Base-by-base conservation (phyloP, 371 early-diverging fungal genomes). In the Parasitella parasitica region DNA sequence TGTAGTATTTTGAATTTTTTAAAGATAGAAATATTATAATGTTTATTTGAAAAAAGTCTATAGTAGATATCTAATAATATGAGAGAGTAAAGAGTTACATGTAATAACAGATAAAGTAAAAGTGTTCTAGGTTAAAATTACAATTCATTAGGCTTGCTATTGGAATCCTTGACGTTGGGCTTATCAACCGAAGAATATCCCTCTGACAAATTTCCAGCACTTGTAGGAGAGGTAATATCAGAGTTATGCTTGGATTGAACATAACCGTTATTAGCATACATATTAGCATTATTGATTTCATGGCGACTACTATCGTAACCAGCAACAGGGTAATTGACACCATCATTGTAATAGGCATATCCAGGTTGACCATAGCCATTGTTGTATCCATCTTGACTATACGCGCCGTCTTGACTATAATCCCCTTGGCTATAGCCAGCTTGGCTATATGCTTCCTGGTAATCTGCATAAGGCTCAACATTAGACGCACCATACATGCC, bases 281-380 rank as follows among this genome's bases (percentile, higher is more conserved):
- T 57, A 13, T 41, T n/a, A n/a, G n/a, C 20, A 32, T 28, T 13
- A 22, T 8, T 43, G 43, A 43, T 35, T 15, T 57, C 58, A 36
- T 64, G 64, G 28, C 54, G 36, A 15, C 34, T 41, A 22, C 41
- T 63, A 63, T 67, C 64, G 43, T 67, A 67, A 3, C 63, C 67
- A 57, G 54, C 37, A 51, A 18, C 37, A 51, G 20, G 15, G 27
- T 37, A 26, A 32, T 57, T 38, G 11, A 51, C 27, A 8, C 43
- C 43, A 18, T 37, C 53, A 39, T 57, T 58, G 11, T 69, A 57
- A 18, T 64, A 56, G n/a, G n/a, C n/a, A n/a, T n/a, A n/a, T n/a
- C n/a, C n/a, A n/a, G n/a, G n/a, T n/a, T n/a, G 55, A 26, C 20
- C 36, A 32, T 52, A 52, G 2, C 28, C 52, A 46, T 7, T 13